Evolutionary conservation across 2,329 filamentous ascomycete genomes (phyloP).

Genomic region (Metarhizium brunneum): DNA sequence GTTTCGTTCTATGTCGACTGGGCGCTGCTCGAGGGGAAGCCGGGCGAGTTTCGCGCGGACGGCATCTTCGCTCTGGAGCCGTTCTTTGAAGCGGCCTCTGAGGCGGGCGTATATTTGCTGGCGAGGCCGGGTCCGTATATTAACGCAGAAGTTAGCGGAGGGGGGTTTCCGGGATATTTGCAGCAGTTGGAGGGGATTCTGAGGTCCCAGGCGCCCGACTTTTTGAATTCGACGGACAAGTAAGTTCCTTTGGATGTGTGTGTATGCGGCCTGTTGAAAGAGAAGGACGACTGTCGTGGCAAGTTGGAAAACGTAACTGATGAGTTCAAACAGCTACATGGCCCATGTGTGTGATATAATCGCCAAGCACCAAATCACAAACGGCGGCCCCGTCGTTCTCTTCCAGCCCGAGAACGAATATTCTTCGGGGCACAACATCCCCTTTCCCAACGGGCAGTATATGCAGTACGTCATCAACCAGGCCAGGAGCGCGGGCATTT

Average conservation of each 20-base stretch:
- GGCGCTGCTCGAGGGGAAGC: slow-evolving; percentile 67
- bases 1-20: slow-evolving; percentile 75
- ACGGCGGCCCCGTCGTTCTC: slow-evolving; percentile 70
- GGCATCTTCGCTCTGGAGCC: slow-evolving; percentile 64
- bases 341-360: slow-evolving; percentile 54
- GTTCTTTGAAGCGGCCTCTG: slow-evolving; percentile 65
- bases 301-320: neutral
- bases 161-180: slow-evolving; percentile 75
- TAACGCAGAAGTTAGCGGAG: slow-evolving; percentile 68
- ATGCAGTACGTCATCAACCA: slow-evolving; percentile 64
- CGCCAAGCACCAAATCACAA: slow-evolving; percentile 69
- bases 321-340: slow-evolving; percentile 39
- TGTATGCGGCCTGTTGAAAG: neutral
- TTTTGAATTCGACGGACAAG: slow-evolving; percentile 57
- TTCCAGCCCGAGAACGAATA: slow-evolving; percentile 82
- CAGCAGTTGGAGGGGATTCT: slow-evolving; percentile 56
- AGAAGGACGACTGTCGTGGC: too few species aligned
- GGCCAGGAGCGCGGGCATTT: slow-evolving; percentile 56
- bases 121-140: slow-evolving; percentile 67
- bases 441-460: slow-evolving; percentile 58
- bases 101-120: slow-evolving; percentile 69
- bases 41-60: slow-evolving; percentile 58
- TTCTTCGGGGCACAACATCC: slow-evolving; percentile 36
- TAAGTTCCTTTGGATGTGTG: slow-evolving; percentile 22
- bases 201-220: slow-evolving; percentile 53